A percentile compares a stretch with the other conserved stretches of the same genome.
These are phyloP conservation scores for Chlorella sorokiniana DNA, from an alignment of 139 green algal genomes.

Conservation along the genomic window DNA sequence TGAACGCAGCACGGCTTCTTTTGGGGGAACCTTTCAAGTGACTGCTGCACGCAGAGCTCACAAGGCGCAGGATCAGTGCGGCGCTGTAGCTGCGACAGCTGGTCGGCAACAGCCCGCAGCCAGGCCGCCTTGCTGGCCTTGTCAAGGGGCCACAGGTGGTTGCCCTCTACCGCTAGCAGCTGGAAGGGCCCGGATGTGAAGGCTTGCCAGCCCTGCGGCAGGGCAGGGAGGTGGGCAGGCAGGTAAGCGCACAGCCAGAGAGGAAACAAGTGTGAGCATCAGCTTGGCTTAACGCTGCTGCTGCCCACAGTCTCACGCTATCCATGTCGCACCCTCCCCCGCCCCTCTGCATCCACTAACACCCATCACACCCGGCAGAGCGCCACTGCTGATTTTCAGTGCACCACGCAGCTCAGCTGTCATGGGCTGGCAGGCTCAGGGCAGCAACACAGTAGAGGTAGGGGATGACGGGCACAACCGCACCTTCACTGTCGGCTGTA, in stretches of 20 bases:
- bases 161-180: conserved; percentile 56
- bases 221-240: neutral
- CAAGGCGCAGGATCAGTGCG: neutral
- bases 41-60: neutral
- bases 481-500: too few relatives aligned
- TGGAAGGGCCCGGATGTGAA: conserved; percentile 59
- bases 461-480: too few relatives aligned
- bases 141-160: conserved; percentile 79
- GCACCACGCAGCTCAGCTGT: too few relatives aligned
- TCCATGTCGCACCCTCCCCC: too few relatives aligned
- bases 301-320: neutral
- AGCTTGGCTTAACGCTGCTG: neutral
- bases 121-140: conserved; percentile 61
- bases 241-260: neutral
- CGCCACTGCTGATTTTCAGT: too few relatives aligned
- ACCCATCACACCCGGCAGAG: too few relatives aligned
- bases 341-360: neutral
- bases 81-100: neutral
- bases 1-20: neutral
- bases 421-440: too few relatives aligned
- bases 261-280: too few relatives aligned
- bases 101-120: conserved; percentile 47
- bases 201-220: conserved; percentile 40
- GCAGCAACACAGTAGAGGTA: too few relatives aligned
- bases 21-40: neutral